Evolutionary conservation across 1,139 yeast species (phyloP).

Genomic region (Suhomyces wounanorum): DNA sequence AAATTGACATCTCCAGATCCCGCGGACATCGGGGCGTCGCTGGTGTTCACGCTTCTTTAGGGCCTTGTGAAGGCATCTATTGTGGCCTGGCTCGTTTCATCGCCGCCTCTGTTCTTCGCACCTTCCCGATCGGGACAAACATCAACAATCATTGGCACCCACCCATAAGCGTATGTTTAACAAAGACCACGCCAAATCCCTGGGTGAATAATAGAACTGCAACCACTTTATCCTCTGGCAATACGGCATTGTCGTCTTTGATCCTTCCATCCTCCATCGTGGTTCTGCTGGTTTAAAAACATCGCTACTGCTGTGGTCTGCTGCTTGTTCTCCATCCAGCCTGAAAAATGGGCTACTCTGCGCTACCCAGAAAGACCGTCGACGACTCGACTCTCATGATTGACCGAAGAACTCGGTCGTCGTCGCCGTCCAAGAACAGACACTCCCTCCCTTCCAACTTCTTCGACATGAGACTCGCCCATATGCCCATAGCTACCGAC

Average conservation of each 20-base stretch:
- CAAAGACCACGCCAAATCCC: constrained; percentile 1
- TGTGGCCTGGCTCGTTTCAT: background rate
- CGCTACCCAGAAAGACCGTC: constrained; percentile 16
- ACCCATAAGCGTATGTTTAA: background rate
- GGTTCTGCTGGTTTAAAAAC: background rate
- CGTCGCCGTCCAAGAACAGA: constrained; percentile 34
- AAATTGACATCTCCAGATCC: background rate
- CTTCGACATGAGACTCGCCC: constrained; percentile 27
- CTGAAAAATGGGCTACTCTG: constrained; percentile 7
- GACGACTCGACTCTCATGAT: constrained; percentile 21
- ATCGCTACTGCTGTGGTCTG: background rate
- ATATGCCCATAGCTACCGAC: constrained; percentile 23
- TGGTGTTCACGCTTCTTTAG: background rate
- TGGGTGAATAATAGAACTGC: constrained; percentile 11
- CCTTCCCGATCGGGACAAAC: constrained; percentile 9
- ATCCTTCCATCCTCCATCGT: background rate
- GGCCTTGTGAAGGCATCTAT: constrained; percentile 4
- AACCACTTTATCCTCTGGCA: constrained; percentile 7
- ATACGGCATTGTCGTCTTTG: constrained; percentile 6
- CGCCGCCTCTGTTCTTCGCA: background rate
- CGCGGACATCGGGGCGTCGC: background rate
- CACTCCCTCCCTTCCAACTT: constrained; percentile 28
- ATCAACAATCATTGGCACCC: constrained; percentile 6
- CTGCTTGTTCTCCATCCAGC: background rate
- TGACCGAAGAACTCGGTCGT: constrained; percentile 32